phyloP scores from a whole-genome alignment of 2,329 filamentous ascomycete species.

The Microascus cirrosus region DNA sequence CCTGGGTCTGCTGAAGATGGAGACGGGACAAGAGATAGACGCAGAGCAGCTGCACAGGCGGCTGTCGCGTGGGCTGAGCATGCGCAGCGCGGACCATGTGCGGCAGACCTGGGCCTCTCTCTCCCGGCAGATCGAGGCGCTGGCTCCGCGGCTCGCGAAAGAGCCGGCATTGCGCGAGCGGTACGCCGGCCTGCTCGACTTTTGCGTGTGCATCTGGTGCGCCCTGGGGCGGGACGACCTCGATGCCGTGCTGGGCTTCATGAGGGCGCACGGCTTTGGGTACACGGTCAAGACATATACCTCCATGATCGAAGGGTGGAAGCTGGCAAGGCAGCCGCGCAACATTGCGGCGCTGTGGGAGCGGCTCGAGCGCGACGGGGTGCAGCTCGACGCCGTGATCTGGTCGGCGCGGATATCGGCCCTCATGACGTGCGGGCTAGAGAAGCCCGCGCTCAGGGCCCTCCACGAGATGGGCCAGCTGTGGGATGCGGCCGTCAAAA shows the following conservation, averaged over 20 bases:
- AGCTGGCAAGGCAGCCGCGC: slow-evolving; percentile 42
- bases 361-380: slow-evolving; percentile 43
- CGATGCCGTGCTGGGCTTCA: slow-evolving; percentile 24
- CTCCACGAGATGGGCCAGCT: slow-evolving; percentile 53
- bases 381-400: slow-evolving; percentile 50
- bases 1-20: background rate
- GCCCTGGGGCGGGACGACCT: slow-evolving; percentile 12
- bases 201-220: slow-evolving; percentile 27
- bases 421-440: slow-evolving; percentile 43
- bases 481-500: slow-evolving; percentile 37
- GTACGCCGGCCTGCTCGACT: slow-evolving; percentile 23
- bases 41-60: slow-evolving; percentile 4
- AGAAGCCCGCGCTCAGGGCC: slow-evolving; percentile 47
- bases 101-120: slow-evolving; percentile 6
- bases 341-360: slow-evolving; percentile 58
- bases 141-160: background rate
- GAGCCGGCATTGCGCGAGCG: background rate
- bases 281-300: slow-evolving; percentile 60
- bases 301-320: slow-evolving; percentile 61
- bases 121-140: background rate
- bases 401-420: slow-evolving; percentile 64
- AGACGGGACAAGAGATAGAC: background rate
- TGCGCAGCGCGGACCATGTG: slow-evolving; percentile 1
- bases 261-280: slow-evolving; percentile 34
- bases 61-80: slow-evolving; percentile 3